These are phyloP conservation scores for Amoebophrya sp. DNA, from an alignment of 169 alveolate species.

Conservation along the genomic window DNA sequence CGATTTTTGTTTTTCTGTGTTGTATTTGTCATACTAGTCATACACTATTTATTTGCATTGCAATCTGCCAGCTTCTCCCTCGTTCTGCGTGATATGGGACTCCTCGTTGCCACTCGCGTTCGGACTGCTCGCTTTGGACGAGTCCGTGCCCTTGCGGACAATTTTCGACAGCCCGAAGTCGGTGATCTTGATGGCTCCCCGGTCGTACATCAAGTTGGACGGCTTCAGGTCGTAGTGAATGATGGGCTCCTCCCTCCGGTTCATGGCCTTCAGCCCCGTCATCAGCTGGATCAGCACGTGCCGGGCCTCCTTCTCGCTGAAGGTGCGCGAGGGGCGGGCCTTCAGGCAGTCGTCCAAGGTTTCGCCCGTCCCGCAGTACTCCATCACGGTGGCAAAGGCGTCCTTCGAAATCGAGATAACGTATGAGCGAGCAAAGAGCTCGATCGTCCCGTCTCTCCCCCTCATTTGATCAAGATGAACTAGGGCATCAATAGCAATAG, in stretches of 20 bases:
- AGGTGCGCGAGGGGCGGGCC: conserved; percentile 49
- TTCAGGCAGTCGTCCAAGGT: conserved; percentile 67
- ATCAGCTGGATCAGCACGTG: conserved; percentile 64
- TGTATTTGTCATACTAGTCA: too few species aligned
- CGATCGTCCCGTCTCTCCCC: too few species aligned
- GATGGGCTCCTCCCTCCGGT: background rate
- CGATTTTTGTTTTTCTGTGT: too few species aligned
- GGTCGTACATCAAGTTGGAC: conserved; percentile 70
- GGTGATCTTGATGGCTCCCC: conserved; percentile 71
- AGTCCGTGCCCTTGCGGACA: background rate
- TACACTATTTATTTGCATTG: too few species aligned
- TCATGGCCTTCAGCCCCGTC: conserved; percentile 55
- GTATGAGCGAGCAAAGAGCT: too few species aligned
- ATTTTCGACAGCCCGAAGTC: conserved; percentile 78
- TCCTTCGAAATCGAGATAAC: conserved; percentile 71
- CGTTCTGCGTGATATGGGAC: too few species aligned
- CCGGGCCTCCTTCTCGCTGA: conserved; percentile 78
- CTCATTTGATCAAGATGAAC: too few species aligned
- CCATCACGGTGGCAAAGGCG: conserved; percentile 72
- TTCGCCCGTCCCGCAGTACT: conserved; percentile 69
- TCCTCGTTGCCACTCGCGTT: background rate
- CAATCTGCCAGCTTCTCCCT: too few species aligned
- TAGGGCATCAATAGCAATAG: too few species aligned
- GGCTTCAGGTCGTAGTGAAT: conserved; percentile 72
- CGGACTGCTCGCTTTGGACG: background rate